Base-by-base conservation (phyloP, 257 asterid species). In the Forsythia viridissima region DNA sequence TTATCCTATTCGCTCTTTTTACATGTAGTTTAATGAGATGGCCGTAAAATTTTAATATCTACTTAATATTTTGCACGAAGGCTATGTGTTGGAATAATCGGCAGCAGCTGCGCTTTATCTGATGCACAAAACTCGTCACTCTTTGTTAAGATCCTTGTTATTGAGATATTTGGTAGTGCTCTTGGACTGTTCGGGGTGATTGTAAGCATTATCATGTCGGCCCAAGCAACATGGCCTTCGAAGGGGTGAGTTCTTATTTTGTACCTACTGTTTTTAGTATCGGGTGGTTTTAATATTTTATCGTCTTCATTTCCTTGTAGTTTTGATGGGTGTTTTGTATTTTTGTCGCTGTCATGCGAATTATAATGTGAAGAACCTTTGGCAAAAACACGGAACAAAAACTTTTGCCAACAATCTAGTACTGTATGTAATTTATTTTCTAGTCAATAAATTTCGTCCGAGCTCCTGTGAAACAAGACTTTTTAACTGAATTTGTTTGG, bases 101-200 rank as follows among this genome's bases (percentile, higher is more conserved):
- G 99, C 84, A 96, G 99, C 96, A 96, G 99, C 84, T 96, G 99
- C 48, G 99, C 99, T 15, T 84, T 96, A 71, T 93, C 98, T 12
- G 99, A 96, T 48, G 99, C 99, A 24, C 98, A 96, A 80, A 96
- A 96, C 93, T 93, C 99, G n/a, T 41, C 96, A 2, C 99, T 96
- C 36, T 96, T 96, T 72, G 99, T 96, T 44, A 96, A 96, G 92
- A 96, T 96, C 85, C 94, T 96, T 52, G 99, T 96, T 51, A 96
- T 96, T 46, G 99, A 96, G 94, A 96, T 96, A 71, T 96, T 96
- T 65, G 99, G 99, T 73, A 96, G 98, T 83, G 99, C 99, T 70
- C 93, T 96, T 66, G 98, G 99, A 38, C 88, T 93, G 71, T 96
- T 96, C 36, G 99, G 99, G 74, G 99, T 96, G 66, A 96, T 96